Base-by-base conservation (phyloP, 2,329 filamentous ascomycete species). In the Phaeosphaeriaceae sp. region DNA sequence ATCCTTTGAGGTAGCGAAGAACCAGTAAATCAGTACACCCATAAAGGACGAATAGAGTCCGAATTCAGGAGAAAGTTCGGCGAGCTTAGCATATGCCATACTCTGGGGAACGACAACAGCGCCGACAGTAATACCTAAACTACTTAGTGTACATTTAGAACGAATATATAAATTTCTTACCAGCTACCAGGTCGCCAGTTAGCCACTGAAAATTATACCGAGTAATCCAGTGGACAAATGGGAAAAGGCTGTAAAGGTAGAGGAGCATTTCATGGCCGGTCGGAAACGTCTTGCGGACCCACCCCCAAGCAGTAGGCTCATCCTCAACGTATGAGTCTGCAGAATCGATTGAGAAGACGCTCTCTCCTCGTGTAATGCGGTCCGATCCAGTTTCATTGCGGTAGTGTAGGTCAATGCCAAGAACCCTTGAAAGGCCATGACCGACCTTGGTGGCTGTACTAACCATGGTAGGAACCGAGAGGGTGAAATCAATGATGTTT, bases 1-100 rank as follows among this genome's bases (percentile, higher is more conserved):
- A 73, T 99, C 94, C 72, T 97, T 99, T 6, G 93, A 97, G 0
- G 94, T 99, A 26, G 93, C 94, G 67, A 97, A 97, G 71, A 97
- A 89, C 93, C 93, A 97, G 76, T 99, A 99, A 54, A 96, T 82
- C 53, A 96, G 73, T 2, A 96, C 92, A 42, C 94, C 94, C 86
- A 97, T 95, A 72, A 99, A 97, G 0, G 93, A 97, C 0, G 93
- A 94, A 75, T 96, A 96, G 1, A 97, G 81, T 48, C 94, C 93
- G 64, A 87, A 97, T 68, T 97, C 82, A 7, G 87, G 83, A 1
- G 83, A 80, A 16, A 97, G 82, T 50, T 87, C 82, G 34, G 93
- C 93, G 18, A 97, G 81, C 56, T 87, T 82, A 16, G 93, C 92
- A 74, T 97, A 97, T 1, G 93, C 92, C 93, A 97, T 97, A 60